Evolutionary conservation across 208 protist genomes (phyloP).

Genomic region (Trypanosoma boissoni): DNA sequence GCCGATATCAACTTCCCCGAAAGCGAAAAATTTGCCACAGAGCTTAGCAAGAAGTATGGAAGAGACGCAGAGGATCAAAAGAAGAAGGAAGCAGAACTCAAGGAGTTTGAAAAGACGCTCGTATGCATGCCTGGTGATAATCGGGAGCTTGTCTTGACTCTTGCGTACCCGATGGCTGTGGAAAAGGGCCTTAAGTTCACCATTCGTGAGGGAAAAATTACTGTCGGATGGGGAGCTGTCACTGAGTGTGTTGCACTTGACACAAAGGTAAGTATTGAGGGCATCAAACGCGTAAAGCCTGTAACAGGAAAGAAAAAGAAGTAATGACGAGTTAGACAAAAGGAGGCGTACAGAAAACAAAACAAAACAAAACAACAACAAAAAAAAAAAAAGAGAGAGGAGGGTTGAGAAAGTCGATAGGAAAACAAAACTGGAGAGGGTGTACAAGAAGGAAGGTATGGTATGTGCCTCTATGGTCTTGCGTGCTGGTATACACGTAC

Average conservation of each 20-base stretch:
- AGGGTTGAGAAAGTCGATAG: background rate
- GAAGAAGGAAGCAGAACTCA: slow-evolving; percentile 78
- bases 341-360: slow-evolving; percentile 26
- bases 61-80: slow-evolving; percentile 76
- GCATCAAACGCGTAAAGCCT: slow-evolving; percentile 30
- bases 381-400: slow-evolving; percentile 8
- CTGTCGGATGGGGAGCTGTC: slow-evolving; percentile 97
- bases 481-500: background rate
- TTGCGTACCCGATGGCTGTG: slow-evolving; percentile 93
- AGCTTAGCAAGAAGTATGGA: slow-evolving; percentile 82
- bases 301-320: slow-evolving; percentile 35
- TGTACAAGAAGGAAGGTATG: background rate
- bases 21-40: slow-evolving; percentile 59
- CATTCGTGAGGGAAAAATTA: slow-evolving; percentile 98
- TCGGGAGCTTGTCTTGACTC: slow-evolving; percentile 90
- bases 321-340: slow-evolving; percentile 24
- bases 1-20: slow-evolving; percentile 94
- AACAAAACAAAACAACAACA: slow-evolving; percentile 1
- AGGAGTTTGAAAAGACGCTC: slow-evolving; percentile 85
- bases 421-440: background rate
- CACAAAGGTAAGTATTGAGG: slow-evolving; percentile 87
- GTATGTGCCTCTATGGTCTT: background rate
- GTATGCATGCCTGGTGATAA: slow-evolving; percentile 99
- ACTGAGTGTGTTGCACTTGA: slow-evolving; percentile 90
- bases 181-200: slow-evolving; percentile 97